A percentile compares a stretch with the other conserved stretches of the same genome.
These are phyloP conservation scores for Thermothielavioides terrestris DNA, from an alignment of 495 filamentous ascomycete genomes.

Conservation along the genomic window DNA sequence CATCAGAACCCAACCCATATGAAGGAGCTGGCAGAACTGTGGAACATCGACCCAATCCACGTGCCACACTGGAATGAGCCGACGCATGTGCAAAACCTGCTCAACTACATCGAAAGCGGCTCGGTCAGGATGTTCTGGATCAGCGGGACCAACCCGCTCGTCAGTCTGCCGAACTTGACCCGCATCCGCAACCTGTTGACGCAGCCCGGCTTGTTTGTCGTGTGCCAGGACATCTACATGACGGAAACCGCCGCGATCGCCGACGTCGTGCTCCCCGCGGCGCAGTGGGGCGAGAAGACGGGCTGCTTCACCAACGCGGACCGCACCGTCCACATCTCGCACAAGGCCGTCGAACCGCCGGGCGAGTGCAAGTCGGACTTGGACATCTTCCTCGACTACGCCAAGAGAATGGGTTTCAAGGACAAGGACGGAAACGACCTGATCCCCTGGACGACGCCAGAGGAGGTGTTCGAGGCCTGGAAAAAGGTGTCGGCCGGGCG, in stretches of 20 bases:
- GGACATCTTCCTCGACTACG: not conserved
- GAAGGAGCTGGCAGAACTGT: not conserved
- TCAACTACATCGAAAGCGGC: not conserved
- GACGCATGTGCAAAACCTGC: not conserved
- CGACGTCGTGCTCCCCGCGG: not conserved
- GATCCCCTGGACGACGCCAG: not conserved
- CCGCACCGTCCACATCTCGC: not conserved
- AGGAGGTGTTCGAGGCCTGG: not conserved
- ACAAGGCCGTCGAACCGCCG: not conserved
- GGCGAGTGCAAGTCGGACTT: not conserved
- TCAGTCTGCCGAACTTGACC: not conserved
- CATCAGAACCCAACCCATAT: not conserved
- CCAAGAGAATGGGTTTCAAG: not conserved
- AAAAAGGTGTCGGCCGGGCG: not conserved
- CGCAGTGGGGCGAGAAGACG: not conserved
- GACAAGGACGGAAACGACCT: slow-evolving; percentile 2
- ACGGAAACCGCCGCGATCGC: not conserved
- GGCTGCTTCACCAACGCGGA: slow-evolving; percentile 1
- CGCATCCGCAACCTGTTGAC: not conserved
- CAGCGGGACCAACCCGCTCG: not conserved
- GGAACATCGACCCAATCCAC: not conserved
- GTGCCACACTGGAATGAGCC: not conserved
- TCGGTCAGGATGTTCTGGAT: slow-evolving; percentile 1
- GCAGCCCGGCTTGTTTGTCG: not conserved
- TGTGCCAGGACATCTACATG: slow-evolving; percentile 3